Conservation (phyloP, 768 basidiomycete genomes). For the Suillus weaverae region DNA sequence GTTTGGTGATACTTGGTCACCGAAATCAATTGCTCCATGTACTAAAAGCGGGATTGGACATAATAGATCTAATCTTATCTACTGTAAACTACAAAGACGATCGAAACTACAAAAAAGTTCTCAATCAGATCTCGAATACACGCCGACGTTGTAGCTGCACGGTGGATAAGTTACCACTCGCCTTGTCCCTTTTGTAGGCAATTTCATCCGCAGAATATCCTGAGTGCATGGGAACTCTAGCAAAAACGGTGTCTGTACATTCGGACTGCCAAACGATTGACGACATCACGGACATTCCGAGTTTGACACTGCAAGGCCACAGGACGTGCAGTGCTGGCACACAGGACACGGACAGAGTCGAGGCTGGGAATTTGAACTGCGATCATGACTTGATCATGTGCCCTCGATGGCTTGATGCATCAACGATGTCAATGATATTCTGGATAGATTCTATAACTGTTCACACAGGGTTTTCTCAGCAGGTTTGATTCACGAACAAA, state of each 20-base stretch:
- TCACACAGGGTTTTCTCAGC: not conserved
- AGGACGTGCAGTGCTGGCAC: not conserved
- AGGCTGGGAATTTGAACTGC: not conserved
- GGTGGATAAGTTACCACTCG: not conserved
- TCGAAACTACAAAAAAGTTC: too few relatives aligned
- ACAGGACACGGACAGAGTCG: not conserved
- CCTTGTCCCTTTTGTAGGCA: not conserved
- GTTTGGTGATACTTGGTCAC: not conserved
- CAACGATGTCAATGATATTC: too few relatives aligned
- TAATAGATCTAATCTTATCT: not conserved
- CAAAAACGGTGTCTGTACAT: not conserved
- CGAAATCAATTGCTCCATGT: not conserved
- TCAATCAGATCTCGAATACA: not conserved
- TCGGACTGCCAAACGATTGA: not conserved
- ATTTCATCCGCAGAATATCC: not conserved
- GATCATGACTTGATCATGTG: not conserved
- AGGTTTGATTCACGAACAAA: too few relatives aligned
- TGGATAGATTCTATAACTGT: too few relatives aligned
- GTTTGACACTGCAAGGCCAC: not conserved
- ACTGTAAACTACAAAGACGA: not conserved
- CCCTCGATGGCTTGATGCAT: not conserved
- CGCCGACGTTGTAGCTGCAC: not conserved
- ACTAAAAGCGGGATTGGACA: not conserved
- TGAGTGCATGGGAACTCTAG: not conserved
- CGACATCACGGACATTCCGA: not conserved